These are phyloP conservation scores for Cucurbita pepo DNA, from an alignment of 306 rosid species.

Conservation along the genomic window DNA sequence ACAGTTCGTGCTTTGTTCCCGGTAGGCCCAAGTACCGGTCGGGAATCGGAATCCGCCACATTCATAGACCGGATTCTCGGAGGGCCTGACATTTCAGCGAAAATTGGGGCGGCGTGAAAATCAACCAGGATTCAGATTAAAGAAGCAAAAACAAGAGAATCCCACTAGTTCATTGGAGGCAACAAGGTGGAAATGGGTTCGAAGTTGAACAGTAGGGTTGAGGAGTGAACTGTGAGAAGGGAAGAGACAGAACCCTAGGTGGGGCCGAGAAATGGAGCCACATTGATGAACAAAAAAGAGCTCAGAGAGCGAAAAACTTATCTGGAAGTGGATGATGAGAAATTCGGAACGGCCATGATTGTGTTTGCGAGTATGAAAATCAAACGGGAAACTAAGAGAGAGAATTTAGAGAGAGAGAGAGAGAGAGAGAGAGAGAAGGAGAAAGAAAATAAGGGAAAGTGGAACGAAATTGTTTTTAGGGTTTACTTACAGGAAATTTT, in stretches of 20 bases:
- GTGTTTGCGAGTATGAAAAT: constrained; percentile 1
- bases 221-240: not conserved
- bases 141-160: not conserved
- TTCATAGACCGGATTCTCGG: constrained; percentile 72
- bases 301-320: not conserved
- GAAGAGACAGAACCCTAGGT: constrained; percentile 26
- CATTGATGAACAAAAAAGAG: constrained; percentile 11
- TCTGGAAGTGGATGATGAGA: not conserved
- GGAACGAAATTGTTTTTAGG: constrained; percentile 1
- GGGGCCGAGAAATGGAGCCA: constrained; percentile 6
- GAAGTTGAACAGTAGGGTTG: constrained; percentile 2
- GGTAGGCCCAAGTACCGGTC: constrained; percentile 53
- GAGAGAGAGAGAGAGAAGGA: not conserved
- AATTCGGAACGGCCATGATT: not conserved
- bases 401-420: constrained; percentile 2
- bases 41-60: constrained; percentile 32
- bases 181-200: not conserved
- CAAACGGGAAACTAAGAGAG: not conserved
- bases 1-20: constrained; percentile 37
- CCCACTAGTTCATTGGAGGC: not conserved
- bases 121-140: not conserved
- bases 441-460: constrained; percentile 22
- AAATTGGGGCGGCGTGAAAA: not conserved
- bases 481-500: constrained; percentile 8
- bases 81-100: constrained; percentile 57